Evolutionary conservation across 2,329 filamentous ascomycete genomes (phyloP).

Genomic region (Ceratocystis eucalypticola): DNA sequence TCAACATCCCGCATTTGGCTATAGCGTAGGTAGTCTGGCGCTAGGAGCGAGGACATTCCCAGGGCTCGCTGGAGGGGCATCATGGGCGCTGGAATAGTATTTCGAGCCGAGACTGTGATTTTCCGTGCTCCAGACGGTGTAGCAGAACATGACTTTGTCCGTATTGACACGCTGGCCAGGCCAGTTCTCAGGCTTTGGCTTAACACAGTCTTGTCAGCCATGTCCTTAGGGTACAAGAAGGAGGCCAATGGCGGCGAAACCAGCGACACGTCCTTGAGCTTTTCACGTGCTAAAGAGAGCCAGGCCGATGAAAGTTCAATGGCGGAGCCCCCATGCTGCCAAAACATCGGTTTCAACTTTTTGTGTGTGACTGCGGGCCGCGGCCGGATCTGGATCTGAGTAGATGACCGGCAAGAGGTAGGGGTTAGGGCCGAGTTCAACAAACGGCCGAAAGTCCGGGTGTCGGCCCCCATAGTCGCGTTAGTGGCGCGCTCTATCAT

Average conservation of each 20-base stretch:
- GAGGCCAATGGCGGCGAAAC: neutral
- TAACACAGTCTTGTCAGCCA: neutral
- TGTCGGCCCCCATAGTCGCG: constrained; percentile 9
- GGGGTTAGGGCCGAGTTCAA: constrained; percentile 13
- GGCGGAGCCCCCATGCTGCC: constrained; percentile 16
- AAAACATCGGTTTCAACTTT: constrained; percentile 17
- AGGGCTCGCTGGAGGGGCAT: constrained; percentile 3
- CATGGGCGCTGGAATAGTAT: neutral
- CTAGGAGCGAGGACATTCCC: constrained; percentile 5
- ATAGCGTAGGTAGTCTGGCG: constrained; percentile 12
- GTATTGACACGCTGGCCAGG: constrained; percentile 4
- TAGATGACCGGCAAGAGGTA: constrained; percentile 5
- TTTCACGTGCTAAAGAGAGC: constrained; percentile 12
- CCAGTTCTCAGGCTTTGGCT: neutral
- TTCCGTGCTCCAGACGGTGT: neutral
- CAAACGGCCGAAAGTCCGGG: constrained; percentile 14
- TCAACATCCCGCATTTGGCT: constrained; percentile 1
- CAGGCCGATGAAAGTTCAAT: constrained; percentile 18
- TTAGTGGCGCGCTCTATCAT: constrained; percentile 19
- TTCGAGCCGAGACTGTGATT: constrained; percentile 12
- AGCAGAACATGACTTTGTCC: neutral
- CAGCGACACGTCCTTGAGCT: neutral
- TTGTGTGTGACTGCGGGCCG: constrained; percentile 8
- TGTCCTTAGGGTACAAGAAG: constrained; percentile 10
- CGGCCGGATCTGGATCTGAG: neutral